Evolutionary conservation across 306 rosid species (phyloP).

Genomic region (Prunus padus): DNA sequence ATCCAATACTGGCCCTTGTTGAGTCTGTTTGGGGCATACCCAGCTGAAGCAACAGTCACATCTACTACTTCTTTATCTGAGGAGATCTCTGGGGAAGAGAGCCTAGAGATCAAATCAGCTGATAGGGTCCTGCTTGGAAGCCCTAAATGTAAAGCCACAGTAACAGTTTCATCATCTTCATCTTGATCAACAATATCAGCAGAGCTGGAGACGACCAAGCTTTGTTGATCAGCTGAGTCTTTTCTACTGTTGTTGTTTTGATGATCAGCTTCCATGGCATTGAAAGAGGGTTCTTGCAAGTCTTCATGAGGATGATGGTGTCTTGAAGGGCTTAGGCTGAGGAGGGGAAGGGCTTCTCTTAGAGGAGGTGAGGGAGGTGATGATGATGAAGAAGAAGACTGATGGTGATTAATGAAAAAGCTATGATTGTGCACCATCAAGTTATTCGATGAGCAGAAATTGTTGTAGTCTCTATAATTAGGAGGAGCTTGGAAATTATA

Average conservation of each 20-base stretch:
- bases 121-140: conserved; percentile 50
- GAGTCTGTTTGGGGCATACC: conserved; percentile 43
- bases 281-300: conserved; percentile 23
- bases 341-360: conserved; percentile 73
- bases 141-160: conserved; percentile 89
- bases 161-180: conserved; percentile 37
- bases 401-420: conserved; percentile 16
- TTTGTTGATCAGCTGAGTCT: conserved; percentile 17
- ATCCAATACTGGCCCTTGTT: conserved; percentile 89
- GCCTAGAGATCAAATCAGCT: conserved; percentile 51
- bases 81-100: conserved; percentile 49
- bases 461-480: conserved; percentile 18
- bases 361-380: conserved; percentile 57
- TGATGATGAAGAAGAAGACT: conserved; percentile 3
- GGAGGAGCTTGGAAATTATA: conserved; percentile 38
- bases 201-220: neutral
- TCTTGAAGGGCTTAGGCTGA: conserved; percentile 54
- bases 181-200: conserved; percentile 23
- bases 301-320: conserved; percentile 19
- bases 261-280: too few relatives aligned
- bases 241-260: too few relatives aligned
- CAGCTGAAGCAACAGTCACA: conserved; percentile 21
- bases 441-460: conserved; percentile 1
- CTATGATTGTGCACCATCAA: conserved; percentile 7
- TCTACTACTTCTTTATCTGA: conserved; percentile 42